phyloP scores from a whole-genome alignment of 352 stramenopile species.

The Globisporangium uncinulatum region DNA sequence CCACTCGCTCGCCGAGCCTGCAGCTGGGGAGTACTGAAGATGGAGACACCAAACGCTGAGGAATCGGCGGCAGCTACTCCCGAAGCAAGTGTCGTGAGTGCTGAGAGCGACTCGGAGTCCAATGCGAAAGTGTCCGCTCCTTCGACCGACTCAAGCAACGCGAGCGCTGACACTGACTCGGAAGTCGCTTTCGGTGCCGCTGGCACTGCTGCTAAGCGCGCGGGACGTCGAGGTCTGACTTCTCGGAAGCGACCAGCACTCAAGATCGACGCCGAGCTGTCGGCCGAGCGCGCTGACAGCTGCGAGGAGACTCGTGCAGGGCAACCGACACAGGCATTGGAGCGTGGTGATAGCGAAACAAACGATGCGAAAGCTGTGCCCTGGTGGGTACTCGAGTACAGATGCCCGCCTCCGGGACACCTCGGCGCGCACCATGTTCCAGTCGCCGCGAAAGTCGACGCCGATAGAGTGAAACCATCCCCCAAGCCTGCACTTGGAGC shows the following conservation, averaged over 20 bases:
- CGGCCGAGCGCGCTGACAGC: neutral
- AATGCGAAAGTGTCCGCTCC: neutral
- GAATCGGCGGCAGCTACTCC: neutral
- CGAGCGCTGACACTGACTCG: neutral
- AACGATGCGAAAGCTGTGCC: conserved; percentile 17
- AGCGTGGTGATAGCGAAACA: neutral
- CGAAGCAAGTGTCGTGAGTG: neutral
- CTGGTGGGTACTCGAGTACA: conserved; percentile 60
- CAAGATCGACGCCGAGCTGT: conserved; percentile 14
- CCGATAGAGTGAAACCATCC: conserved; percentile 1
- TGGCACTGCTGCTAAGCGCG: neutral
- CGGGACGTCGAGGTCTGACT: conserved; percentile 2
- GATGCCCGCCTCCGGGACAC: conserved; percentile 43
- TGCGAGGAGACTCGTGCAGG: conserved; percentile 10
- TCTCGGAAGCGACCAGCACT: conserved; percentile 11
- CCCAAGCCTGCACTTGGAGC: neutral
- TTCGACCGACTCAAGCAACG: neutral
- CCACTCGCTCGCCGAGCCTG: neutral
- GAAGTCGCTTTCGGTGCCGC: neutral
- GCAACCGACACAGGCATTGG: neutral
- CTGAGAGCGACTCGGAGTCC: neutral
- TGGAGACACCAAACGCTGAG: conserved; percentile 1
- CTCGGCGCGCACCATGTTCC: conserved; percentile 41
- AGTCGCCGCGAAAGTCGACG: conserved; percentile 18
- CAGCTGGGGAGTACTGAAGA: neutral